Percentiles rank a stretch among this genome's conserved stretches.
These are phyloP conservation scores for Singerocomus inundabilis DNA, from an alignment of 1,284 basidiomycete genomes.

Conservation along the genomic window DNA sequence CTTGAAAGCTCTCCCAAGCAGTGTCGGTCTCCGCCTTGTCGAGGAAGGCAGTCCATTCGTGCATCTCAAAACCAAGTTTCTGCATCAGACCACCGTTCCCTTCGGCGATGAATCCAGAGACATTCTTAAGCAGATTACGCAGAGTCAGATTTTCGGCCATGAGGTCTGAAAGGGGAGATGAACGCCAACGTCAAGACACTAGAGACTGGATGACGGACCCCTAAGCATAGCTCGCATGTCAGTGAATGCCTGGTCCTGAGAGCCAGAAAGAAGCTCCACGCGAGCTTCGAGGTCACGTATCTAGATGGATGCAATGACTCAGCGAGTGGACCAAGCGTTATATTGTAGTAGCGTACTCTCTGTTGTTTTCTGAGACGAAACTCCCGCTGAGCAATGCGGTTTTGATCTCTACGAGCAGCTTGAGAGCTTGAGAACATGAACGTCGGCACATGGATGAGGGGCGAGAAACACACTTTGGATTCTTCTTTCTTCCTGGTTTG, in stretches of 20 bases:
- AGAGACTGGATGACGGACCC: slow-evolving; percentile 41
- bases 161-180: slow-evolving; percentile 51
- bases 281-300: slow-evolving; percentile 91
- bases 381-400: slow-evolving; percentile 90
- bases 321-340: neutral
- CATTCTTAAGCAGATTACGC: slow-evolving; percentile 70
- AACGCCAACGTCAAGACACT: slow-evolving; percentile 5
- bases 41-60: slow-evolving; percentile 76
- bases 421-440: slow-evolving; percentile 58
- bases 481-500: slow-evolving; percentile 81
- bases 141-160: slow-evolving; percentile 87
- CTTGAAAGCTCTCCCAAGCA: slow-evolving; percentile 83
- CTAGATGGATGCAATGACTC: slow-evolving; percentile 39
- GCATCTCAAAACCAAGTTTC: slow-evolving; percentile 74
- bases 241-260: slow-evolving; percentile 82
- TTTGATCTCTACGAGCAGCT: slow-evolving; percentile 84
- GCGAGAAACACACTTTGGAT: slow-evolving; percentile 62
- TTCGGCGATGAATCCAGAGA: slow-evolving; percentile 82
- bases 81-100: slow-evolving; percentile 75
- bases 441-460: slow-evolving; percentile 13
- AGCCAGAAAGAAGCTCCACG: slow-evolving; percentile 86
- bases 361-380: slow-evolving; percentile 90
- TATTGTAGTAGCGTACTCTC: slow-evolving; percentile 45
- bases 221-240: slow-evolving; percentile 81
- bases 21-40: slow-evolving; percentile 88